Conservation (phyloP, 345 rosid genomes). For the Lagerstroemia speciosa region DNA sequence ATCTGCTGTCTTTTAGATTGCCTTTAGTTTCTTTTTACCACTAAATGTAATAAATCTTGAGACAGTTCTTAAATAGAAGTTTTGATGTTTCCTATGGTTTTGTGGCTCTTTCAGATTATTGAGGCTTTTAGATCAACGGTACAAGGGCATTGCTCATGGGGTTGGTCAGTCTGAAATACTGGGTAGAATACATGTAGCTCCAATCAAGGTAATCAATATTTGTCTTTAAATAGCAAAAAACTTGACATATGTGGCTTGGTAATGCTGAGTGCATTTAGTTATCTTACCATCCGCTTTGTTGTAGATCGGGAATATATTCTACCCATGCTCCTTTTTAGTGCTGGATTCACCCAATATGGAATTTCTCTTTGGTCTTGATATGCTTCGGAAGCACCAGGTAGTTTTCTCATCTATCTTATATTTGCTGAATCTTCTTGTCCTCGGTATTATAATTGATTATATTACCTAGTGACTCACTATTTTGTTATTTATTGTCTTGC, state of each 20-base stretch:
- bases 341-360: conserved; percentile 96
- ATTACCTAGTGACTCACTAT: neutral
- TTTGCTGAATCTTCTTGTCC: neutral
- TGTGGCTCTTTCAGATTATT: conserved; percentile 46
- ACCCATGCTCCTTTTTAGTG: conserved; percentile 88
- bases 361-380: conserved; percentile 94
- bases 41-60: neutral
- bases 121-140: conserved; percentile 87
- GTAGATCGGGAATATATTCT: conserved; percentile 80
- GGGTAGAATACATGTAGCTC: conserved; percentile 95
- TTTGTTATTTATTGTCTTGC: neutral
- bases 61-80: neutral
- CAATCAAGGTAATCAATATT: conserved; percentile 58
- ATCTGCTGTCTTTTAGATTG: neutral
- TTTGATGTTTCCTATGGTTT: conserved; percentile 3
- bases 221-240: neutral
- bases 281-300: conserved; percentile 2
- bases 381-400: conserved; percentile 99
- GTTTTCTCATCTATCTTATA: conserved; percentile 6
- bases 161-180: conserved; percentile 98
- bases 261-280: conserved; percentile 2
- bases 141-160: conserved; percentile 94
- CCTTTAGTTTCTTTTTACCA: neutral
- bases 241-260: too few species aligned
- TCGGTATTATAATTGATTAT: neutral